These are phyloP conservation scores for Colletotrichum brevisporum DNA, from an alignment of 2,329 filamentous ascomycete species.

Conservation along the genomic window DNA sequence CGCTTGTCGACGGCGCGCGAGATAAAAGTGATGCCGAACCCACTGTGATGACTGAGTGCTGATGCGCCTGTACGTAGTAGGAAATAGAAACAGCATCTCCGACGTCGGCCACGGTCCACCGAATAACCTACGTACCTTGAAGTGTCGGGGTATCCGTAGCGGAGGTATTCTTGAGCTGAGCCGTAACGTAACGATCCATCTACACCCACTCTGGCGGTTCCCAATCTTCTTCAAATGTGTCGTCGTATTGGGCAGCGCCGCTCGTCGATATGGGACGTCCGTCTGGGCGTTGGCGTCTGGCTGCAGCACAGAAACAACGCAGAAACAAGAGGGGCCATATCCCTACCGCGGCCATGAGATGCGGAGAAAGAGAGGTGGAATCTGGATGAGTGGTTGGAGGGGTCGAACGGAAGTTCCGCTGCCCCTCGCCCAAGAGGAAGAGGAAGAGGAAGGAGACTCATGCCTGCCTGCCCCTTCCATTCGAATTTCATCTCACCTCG, in stretches of 20 bases:
- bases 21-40: slow-evolving; percentile 17
- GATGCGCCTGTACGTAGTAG: background rate
- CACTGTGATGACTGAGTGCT: slow-evolving; percentile 20
- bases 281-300: background rate
- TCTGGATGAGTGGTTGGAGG: slow-evolving; percentile 29
- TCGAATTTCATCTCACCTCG: slow-evolving; percentile 32
- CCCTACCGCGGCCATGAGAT: slow-evolving; percentile 10
- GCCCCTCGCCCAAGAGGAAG: slow-evolving; percentile 19
- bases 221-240: background rate
- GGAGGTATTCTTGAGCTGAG: too few species aligned
- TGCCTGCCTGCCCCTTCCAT: slow-evolving; percentile 1
- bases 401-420: slow-evolving; percentile 37
- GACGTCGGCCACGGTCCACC: slow-evolving; percentile 34
- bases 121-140: slow-evolving; percentile 26
- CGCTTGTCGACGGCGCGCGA: slow-evolving; percentile 2
- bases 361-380: slow-evolving; percentile 13
- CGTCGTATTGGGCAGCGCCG: slow-evolving; percentile 2
- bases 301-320: background rate
- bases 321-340: background rate
- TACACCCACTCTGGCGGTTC: slow-evolving; percentile 6
- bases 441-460: slow-evolving; percentile 3
- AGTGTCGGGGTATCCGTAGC: too few species aligned
- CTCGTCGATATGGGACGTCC: slow-evolving; percentile 1
- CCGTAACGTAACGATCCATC: too few species aligned
- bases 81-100: slow-evolving; percentile 17